Conservation (phyloP, 164 flowering plant species). For the Aristolochia contorta region DNA sequence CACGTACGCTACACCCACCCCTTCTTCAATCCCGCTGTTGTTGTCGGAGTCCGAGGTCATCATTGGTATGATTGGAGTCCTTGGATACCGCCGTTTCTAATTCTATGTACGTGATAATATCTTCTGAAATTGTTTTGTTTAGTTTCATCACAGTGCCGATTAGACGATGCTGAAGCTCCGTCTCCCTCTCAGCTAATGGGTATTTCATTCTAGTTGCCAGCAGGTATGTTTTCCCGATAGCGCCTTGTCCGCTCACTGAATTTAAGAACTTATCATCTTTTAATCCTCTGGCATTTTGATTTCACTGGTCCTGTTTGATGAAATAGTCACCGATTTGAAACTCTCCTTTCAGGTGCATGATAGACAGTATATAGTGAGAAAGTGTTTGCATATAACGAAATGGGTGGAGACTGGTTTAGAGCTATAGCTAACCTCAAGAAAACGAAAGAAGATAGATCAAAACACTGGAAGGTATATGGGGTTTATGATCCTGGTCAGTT, state of each 20-base stretch:
- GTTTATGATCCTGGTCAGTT: too few relatives aligned
- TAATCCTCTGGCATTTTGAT: not conserved
- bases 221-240: not conserved
- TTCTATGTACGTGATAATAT: not conserved
- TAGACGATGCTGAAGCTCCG: too few relatives aligned
- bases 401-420: slow-evolving; percentile 89
- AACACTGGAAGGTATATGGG: slow-evolving; percentile 11
- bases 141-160: too few relatives aligned
- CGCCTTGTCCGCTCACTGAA: not conserved
- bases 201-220: not conserved
- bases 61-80: not conserved
- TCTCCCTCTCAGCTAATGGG: not conserved
- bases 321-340: too few relatives aligned
- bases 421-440: slow-evolving; percentile 52
- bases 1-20: not conserved
- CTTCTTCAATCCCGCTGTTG: not conserved
- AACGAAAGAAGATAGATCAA: slow-evolving; percentile 35
- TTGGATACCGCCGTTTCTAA: not conserved
- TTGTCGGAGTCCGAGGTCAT: not conserved
- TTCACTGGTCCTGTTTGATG: not conserved
- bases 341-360: slow-evolving; percentile 14
- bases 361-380: slow-evolving; percentile 6
- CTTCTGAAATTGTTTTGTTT: not conserved
- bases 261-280: not conserved
- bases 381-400: slow-evolving; percentile 12